Conservation (phyloP, 1,284 basidiomycete genomes). For the Sporisorium iseilematis-ciliati region DNA sequence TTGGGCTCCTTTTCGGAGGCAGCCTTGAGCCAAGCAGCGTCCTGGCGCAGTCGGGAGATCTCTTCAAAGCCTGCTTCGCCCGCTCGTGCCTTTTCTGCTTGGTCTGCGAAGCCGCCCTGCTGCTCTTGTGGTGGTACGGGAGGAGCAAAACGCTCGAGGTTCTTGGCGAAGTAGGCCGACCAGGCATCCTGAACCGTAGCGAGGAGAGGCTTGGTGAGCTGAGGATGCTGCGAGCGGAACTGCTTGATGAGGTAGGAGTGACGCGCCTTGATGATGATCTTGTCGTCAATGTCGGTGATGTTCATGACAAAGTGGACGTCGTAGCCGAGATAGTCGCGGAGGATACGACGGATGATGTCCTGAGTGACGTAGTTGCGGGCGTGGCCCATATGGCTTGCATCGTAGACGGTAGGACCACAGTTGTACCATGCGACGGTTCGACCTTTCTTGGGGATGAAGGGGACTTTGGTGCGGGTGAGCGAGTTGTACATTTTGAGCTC, state of each 20-base stretch:
- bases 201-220: conserved; percentile 55
- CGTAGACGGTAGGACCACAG: conserved; percentile 98
- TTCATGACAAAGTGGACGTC: conserved; percentile 99
- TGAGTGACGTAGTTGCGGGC: conserved; percentile 99
- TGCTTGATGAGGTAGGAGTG: conserved; percentile 74
- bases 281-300: conserved; percentile 99
- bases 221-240: conserved; percentile 53
- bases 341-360: conserved; percentile 90
- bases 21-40: conserved; percentile 56
- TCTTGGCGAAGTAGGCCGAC: conserved; percentile 61
- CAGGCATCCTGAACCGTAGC: conserved; percentile 57
- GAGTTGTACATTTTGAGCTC: conserved; percentile 91
- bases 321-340: conserved; percentile 96
- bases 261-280: conserved; percentile 75
- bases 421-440: conserved; percentile 98
- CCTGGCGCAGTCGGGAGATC: conserved; percentile 48
- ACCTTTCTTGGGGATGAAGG: conserved; percentile 82
- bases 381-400: conserved; percentile 98
- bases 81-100: conserved; percentile 46
- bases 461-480: conserved; percentile 83
- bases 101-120: conserved; percentile 37
- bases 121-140: conserved; percentile 60
- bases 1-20: conserved; percentile 63
- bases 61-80: conserved; percentile 66
- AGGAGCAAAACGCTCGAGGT: conserved; percentile 61